Evolutionary conservation across 305 asterid genomes (phyloP).

Genomic region (Rubia occidens): DNA sequence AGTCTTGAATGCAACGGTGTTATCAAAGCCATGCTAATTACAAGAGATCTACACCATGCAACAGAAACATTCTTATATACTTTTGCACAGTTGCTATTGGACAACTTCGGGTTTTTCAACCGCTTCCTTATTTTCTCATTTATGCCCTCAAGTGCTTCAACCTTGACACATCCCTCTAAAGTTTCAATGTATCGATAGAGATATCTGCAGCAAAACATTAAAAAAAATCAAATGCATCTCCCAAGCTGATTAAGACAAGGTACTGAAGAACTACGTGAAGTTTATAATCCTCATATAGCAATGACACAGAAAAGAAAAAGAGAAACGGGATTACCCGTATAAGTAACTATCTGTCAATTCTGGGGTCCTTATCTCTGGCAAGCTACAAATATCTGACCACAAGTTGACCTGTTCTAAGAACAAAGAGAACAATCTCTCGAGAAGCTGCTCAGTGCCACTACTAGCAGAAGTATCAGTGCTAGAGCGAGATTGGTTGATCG

Average conservation of each 20-base stretch:
- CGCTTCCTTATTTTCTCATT: constrained; percentile 94
- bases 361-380: constrained; percentile 72
- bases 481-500: constrained; percentile 39
- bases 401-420: constrained; percentile 80
- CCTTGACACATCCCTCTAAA: constrained; percentile 64
- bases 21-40: constrained; percentile 79
- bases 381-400: constrained; percentile 83
- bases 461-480: constrained; percentile 30
- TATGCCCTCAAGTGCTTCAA: constrained; percentile 84
- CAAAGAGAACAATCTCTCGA: constrained; percentile 82
- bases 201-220: constrained; percentile 43
- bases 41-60: constrained; percentile 98
- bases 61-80: constrained; percentile 78
- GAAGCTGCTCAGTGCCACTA: constrained; percentile 45
- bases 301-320: not conserved
- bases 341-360: constrained; percentile 72
- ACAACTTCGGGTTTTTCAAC: constrained; percentile 88
- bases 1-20: constrained; percentile 80
- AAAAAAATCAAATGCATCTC: constrained; percentile 13
- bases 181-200: constrained; percentile 65
- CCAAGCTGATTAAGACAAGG: not conserved
- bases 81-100: constrained; percentile 64
- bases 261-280: not conserved
- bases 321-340: constrained; percentile 44
- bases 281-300: not conserved